Conservation (phyloP, 169 alveolate species). For the Prorocentrum cordatum region DNA sequence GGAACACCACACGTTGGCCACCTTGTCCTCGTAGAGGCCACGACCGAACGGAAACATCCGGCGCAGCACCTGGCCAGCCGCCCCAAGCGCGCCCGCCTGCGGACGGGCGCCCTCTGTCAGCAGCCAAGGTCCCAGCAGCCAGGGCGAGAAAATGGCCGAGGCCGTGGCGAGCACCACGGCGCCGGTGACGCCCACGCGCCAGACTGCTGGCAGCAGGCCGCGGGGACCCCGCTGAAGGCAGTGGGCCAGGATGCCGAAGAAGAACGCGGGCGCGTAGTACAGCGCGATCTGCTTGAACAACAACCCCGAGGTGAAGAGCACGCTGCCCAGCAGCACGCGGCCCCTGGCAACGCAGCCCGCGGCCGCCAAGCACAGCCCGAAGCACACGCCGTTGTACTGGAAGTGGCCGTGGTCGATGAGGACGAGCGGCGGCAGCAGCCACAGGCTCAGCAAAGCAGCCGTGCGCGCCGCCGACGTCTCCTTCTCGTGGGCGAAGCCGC, state of each 20-base stretch:
- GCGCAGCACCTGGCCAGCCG: not conserved
- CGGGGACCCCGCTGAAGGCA: not conserved
- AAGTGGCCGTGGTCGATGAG: conserved; percentile 88
- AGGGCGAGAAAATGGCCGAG: conserved; percentile 28
- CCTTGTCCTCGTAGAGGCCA: conserved; percentile 79
- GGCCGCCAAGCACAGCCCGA: conserved; percentile 25
- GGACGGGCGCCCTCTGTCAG: not conserved
- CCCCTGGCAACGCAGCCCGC: conserved; percentile 33
- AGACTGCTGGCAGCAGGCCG: not conserved
- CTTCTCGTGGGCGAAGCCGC: too few relatives aligned
- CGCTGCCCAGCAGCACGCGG: conserved; percentile 4
- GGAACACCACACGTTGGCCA: conserved; percentile 53
- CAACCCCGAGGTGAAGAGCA: conserved; percentile 72
- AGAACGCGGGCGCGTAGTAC: conserved; percentile 76
- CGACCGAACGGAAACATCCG: conserved; percentile 83
- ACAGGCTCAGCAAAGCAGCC: not conserved
- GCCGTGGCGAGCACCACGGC: not conserved
- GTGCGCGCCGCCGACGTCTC: not conserved
- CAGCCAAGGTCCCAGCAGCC: not conserved
- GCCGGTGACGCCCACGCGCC: conserved; percentile 15
- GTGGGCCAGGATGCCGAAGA: conserved; percentile 11
- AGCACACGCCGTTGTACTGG: conserved; percentile 72
- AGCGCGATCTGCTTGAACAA: conserved; percentile 85
- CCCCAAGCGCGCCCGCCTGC: not conserved
- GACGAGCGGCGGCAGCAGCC: conserved; percentile 76